A percentile compares a stretch with the other conserved stretches of the same genome.
phyloP scores from a whole-genome alignment of 2,329 filamentous ascomycete genomes.

The Alternaria sp. region DNA sequence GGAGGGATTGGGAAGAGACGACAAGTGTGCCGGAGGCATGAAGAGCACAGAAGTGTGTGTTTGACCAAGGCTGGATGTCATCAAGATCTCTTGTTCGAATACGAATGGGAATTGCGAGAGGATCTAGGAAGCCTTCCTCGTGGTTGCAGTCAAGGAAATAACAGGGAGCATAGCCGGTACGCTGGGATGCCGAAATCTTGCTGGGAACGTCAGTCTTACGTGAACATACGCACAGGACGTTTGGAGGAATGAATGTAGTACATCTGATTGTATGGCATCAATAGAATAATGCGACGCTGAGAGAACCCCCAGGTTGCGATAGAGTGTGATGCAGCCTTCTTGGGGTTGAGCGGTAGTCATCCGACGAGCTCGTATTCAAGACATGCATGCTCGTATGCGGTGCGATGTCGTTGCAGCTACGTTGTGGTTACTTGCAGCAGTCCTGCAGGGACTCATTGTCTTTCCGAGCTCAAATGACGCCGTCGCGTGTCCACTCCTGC shows the following conservation, averaged over 20 bases:
- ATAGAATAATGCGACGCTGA: background rate
- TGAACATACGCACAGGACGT: background rate
- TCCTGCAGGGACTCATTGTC: conserved; percentile 1
- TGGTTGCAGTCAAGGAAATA: background rate
- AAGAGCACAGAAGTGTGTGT: background rate
- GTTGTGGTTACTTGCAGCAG: background rate
- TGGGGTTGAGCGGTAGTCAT: background rate
- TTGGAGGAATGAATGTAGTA: background rate
- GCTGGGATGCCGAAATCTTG: background rate
- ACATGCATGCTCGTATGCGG: background rate
- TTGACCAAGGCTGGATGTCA: background rate
- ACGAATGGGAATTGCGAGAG: background rate
- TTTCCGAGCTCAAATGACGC: conserved; percentile 12
- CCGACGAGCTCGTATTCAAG: background rate
- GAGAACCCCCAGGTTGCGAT: background rate
- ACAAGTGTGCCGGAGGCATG: background rate
- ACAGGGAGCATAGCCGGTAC: background rate
- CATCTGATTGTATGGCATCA: background rate
- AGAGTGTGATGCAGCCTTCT: background rate
- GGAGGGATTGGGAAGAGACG: background rate
- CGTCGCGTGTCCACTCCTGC: conserved; percentile 23
- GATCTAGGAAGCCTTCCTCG: background rate
- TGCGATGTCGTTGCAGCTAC: background rate
- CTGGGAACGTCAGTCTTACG: background rate
- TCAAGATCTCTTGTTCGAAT: background rate